Percentiles rank a stretch among this genome's conserved stretches.
These are phyloP conservation scores for Saccharomycopsis selenospora DNA, from an alignment of 805 yeast genomes.

Conservation along the genomic window DNA sequence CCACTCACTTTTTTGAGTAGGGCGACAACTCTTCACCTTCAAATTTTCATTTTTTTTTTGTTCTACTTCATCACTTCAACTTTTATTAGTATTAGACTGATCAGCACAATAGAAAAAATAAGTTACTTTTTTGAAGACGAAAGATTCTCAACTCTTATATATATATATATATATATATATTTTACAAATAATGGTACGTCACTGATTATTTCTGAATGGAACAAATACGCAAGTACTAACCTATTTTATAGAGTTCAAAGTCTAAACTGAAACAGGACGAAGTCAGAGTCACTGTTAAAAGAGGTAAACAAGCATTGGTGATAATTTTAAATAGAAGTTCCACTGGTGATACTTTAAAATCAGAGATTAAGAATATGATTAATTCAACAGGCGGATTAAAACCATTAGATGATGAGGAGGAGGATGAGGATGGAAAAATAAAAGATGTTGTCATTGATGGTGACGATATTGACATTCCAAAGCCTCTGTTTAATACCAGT, in stretches of 20 bases:
- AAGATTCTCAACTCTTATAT: too few relatives aligned
- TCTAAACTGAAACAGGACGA: conserved; percentile 1
- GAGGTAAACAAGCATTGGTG: conserved; percentile 18
- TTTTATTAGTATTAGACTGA: too few relatives aligned
- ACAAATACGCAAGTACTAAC: too few relatives aligned
- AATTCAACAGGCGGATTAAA: conserved; percentile 19
- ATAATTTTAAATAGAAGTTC: conserved; percentile 3
- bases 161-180: too few relatives aligned
- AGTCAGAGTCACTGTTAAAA: conserved; percentile 3
- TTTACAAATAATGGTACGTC: too few relatives aligned
- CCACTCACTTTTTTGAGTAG: too few relatives aligned
- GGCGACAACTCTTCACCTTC: too few relatives aligned
- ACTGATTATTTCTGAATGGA: too few relatives aligned
- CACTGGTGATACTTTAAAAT: conserved; percentile 10
- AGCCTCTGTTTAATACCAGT: conserved; percentile 1
- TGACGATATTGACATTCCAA: conserved; percentile 4
- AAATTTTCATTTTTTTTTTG: too few relatives aligned
- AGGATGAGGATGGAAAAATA: conserved; percentile 7
- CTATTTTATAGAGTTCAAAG: not conserved
- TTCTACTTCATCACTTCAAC: too few relatives aligned
- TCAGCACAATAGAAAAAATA: too few relatives aligned
- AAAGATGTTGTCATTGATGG: conserved; percentile 13
- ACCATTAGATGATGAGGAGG: conserved; percentile 16
- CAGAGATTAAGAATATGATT: conserved; percentile 14
- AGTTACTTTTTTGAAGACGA: too few relatives aligned